Conservation (phyloP, 23 red algal genomes). For the Gracilariopsis chorda region DNA sequence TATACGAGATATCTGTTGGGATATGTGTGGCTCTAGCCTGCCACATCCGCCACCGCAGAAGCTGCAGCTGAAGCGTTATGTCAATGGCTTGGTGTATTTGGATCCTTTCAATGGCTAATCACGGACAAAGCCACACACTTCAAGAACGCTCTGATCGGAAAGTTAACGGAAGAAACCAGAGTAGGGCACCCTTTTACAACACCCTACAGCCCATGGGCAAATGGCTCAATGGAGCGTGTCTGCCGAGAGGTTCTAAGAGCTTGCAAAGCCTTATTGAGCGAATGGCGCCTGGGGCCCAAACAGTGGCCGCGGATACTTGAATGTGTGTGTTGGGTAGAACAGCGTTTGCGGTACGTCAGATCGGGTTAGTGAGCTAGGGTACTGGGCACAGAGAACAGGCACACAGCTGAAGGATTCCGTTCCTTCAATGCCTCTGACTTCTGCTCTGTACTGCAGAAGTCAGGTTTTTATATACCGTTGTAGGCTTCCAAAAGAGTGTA, state of each 20-base stretch:
- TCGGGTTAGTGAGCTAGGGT: no score
- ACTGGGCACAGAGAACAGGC: no score
- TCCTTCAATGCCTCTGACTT: no score
- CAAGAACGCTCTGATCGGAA: not conserved
- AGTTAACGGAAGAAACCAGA: not conserved
- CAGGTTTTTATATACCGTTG: no score
- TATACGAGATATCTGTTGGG: not conserved
- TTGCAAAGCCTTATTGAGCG: constrained; percentile 6
- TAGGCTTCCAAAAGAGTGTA: no score
- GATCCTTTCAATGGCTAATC: not conserved
- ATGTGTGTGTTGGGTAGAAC: no score
- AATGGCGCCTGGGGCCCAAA: not conserved
- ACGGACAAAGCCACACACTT: constrained; percentile 21
- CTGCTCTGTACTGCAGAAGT: no score
- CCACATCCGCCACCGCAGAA: not conserved
- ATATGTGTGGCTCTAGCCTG: constrained; percentile 1
- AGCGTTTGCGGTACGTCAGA: no score
- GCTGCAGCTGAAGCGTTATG: not conserved
- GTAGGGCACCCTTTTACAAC: constrained; percentile 2
- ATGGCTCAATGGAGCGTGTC: not conserved
- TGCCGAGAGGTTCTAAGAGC: not conserved
- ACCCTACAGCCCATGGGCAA: not conserved
- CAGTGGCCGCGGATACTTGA: not conserved
- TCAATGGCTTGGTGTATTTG: constrained; percentile 6
- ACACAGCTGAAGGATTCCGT: no score